Base-by-base conservation (phyloP, 495 filamentous ascomycete species). In the Talaromyces wortmannii region DNA sequence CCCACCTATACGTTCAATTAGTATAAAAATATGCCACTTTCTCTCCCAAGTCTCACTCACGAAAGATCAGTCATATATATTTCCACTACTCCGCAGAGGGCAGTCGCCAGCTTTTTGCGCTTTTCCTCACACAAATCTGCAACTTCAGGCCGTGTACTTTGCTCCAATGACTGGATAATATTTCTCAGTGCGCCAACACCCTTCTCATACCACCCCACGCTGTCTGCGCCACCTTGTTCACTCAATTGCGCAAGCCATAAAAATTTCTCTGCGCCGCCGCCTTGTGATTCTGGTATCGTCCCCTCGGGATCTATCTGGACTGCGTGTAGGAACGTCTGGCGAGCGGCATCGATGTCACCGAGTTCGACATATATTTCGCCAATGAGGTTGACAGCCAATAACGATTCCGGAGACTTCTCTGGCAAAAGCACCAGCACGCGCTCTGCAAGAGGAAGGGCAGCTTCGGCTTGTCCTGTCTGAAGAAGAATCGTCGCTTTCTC, bases 41-140 rank as follows among this genome's bases (percentile, higher is more conserved):
- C 29, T 44, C 6, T 49, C 12, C 12, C 1, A 57, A 10, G 23
- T 6, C 3, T 16, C 17, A 72, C 71, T 61, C 63, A 77, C 69
- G 81, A 88, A 57, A 99, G 78, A 74, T 99, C 95, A 31, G 91
- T 97, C 95, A 99, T 99, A 67, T 96, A 97, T 32, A 97, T 87
- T 68, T 99, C 95, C 0, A 88, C 83, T 53, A 96, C 84, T 2
- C 86, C 88, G 69, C 95, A 97, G 30, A 99, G 78, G 5, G 91
- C 90, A 57, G 85, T 88, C 1, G 89, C 88, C 40, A 97, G 71
- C 65, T 92, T 91, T 48, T 69, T 74, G 63, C 84, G 84, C 72
- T 91, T 89, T 63, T 94, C 87, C 16, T 77, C 78, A 23, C 23
- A 84, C 55, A 15, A 69, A 51, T 7, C 69, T 59, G 65, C 56